Evolutionary conservation across 306 rosid genomes (phyloP), one percentile per base, ranked within the genome.

Genomic region (Mucuna pruriens): DNA sequence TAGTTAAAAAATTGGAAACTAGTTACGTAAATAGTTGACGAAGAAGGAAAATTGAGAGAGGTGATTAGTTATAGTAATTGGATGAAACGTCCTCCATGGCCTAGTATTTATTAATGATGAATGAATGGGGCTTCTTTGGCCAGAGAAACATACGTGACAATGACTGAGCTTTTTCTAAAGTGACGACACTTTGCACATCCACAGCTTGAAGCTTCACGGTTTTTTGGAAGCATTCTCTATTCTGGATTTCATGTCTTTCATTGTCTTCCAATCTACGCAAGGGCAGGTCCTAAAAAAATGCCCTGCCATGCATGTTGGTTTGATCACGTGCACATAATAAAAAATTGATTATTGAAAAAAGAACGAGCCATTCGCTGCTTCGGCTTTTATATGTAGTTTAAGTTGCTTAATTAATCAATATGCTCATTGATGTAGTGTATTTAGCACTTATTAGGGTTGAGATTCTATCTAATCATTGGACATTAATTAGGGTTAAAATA

Each of bases 101-200:
- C 6, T 22, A 23, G 54, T 69, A 23, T 36, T 38, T 69, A 23
- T 36, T 38, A 64, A 61, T 34, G 19, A 60, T 60, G 42, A 62
- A 33, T 17, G 2, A 62, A 34, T 33, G 22, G 44, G 22, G 65
- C n/a, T 55, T 4, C 31, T 60, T 4, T 25, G 17, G 39, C n/a
- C 17, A 64, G 29, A 36, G 11, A 36, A 65, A 40, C 13, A 40
- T 5, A 3, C 0, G 1, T 0, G 48, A 16, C 4, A 67, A 67
- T 26, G 39, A 9, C n/a, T 29, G 23, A 48, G 4, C n/a, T n/a
- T 71, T 46, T 9, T 48, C 8, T n/a, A 9, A 16, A 48, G 36
- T 16, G 76, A 46, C 42, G 40, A 71, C 76, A 71, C 76, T 46
- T 45, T 61, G 12, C 76, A 49, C 44, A 1, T 8, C 16, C 71